Conservation (phyloP, 441 rosid genomes). For the Cnidoscolus chayamansa region DNA sequence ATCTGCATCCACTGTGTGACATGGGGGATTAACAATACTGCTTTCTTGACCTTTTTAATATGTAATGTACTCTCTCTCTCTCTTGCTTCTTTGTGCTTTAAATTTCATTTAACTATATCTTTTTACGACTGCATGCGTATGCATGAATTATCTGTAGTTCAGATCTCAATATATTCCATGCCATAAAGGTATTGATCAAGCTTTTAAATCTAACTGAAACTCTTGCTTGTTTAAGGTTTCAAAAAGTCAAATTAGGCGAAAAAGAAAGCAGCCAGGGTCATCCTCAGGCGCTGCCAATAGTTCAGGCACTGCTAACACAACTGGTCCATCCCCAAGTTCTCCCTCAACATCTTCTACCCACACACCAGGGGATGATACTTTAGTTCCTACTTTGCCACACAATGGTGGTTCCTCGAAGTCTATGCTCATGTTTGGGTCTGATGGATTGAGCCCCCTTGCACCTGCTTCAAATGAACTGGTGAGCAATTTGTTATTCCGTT, state of each 20-base stretch:
- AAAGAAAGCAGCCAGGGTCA: conserved; percentile 74
- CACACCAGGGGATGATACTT: conserved; percentile 84
- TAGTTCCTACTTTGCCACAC: conserved; percentile 65
- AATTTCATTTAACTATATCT: background rate
- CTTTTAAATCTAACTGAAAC: conserved; percentile 1
- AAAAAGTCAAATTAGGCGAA: conserved; percentile 66
- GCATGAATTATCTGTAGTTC: background rate
- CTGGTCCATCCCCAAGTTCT: conserved; percentile 79
- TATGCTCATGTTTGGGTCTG: conserved; percentile 49
- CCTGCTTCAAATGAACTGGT: conserved; percentile 59
- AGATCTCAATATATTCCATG: background rate
- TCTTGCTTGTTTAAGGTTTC: conserved; percentile 44
- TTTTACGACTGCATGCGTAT: background rate
- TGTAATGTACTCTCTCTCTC: background rate
- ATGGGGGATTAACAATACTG: background rate
- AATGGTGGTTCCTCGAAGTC: conserved; percentile 48
- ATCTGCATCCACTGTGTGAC: background rate
- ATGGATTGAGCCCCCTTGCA: conserved; percentile 48
- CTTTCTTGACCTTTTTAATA: background rate
- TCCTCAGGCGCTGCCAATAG: conserved; percentile 84
- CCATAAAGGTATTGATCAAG: background rate
- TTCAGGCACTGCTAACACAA: conserved; percentile 72
- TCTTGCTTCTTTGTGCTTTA: background rate
- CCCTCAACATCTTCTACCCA: conserved; percentile 86
- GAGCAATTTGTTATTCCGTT: conserved; percentile 13